phyloP scores from a whole-genome alignment of 257 asterid genomes.

The Nicotiana obtusifolia region DNA sequence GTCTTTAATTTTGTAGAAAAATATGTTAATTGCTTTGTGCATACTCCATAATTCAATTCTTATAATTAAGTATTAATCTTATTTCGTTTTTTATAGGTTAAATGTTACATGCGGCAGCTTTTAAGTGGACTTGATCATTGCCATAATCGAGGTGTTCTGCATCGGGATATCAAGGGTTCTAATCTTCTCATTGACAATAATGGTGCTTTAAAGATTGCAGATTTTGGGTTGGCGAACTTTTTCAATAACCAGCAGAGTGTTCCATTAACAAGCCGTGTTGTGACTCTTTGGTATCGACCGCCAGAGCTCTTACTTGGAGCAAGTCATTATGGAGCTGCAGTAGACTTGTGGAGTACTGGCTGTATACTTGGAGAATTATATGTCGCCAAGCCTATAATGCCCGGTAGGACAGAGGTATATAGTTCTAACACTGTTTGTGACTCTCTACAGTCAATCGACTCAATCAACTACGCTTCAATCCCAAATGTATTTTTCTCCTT shows the following conservation, averaged over 20 bases:
- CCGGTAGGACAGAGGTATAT: constrained; percentile 57
- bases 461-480: background rate
- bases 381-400: constrained; percentile 59
- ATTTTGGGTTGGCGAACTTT: constrained; percentile 50
- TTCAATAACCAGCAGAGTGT: constrained; percentile 25
- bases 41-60: background rate
- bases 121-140: constrained; percentile 55
- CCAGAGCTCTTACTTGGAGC: constrained; percentile 64
- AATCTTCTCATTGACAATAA: constrained; percentile 40
- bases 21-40: constrained; percentile 6
- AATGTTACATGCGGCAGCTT: constrained; percentile 48
- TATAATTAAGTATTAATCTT: background rate
- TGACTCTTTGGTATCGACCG: constrained; percentile 66
- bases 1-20: background rate
- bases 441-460: background rate
- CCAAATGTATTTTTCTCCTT: background rate
- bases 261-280: constrained; percentile 51
- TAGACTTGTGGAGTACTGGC: constrained; percentile 65
- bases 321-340: constrained; percentile 44
- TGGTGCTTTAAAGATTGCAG: constrained; percentile 58
- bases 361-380: constrained; percentile 57
- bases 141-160: constrained; percentile 47
- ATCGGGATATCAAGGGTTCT: constrained; percentile 56
- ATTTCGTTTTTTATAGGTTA: constrained; percentile 24
- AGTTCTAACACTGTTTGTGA: background rate